Percentiles rank a stretch among this genome's conserved stretches.
phyloP scores from a whole-genome alignment of 768 basidiomycete genomes.

The Tephrocybe sp. region DNA sequence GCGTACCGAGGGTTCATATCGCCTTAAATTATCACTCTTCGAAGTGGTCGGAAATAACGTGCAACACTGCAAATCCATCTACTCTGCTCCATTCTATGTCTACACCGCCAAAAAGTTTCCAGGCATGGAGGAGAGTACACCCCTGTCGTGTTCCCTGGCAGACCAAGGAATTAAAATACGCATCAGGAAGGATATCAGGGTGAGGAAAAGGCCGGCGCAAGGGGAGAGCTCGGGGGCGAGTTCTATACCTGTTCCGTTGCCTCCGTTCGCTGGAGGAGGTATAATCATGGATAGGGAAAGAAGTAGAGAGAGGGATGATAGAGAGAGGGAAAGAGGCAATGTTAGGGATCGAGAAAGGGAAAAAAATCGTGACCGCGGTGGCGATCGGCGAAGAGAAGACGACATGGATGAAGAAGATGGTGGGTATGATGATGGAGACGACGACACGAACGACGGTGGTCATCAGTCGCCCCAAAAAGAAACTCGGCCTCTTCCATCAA shows the following conservation, averaged over 20 bases:
- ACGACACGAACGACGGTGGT: background rate
- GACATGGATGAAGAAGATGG: background rate
- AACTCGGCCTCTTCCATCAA: too few species aligned
- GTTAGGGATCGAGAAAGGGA: constrained; percentile 22
- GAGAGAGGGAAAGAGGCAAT: too few species aligned
- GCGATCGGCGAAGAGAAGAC: background rate
- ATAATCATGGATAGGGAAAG: background rate
- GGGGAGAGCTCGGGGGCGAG: constrained; percentile 39
- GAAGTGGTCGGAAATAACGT: constrained; percentile 91
- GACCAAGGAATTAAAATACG: constrained; percentile 96
- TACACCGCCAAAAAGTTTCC: constrained; percentile 97
- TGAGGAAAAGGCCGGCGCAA: constrained; percentile 66
- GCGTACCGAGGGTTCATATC: constrained; percentile 88
- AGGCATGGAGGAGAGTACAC: constrained; percentile 94
- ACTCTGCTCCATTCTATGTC: constrained; percentile 88
- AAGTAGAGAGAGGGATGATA: constrained; percentile 8
- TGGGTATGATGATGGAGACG: background rate
- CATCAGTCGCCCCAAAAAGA: too few species aligned
- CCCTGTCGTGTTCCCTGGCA: constrained; percentile 86
- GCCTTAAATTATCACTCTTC: constrained; percentile 70
- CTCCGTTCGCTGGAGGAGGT: constrained; percentile 17
- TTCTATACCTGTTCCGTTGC: constrained; percentile 30
- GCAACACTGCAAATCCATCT: constrained; percentile 87
- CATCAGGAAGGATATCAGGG: constrained; percentile 88
- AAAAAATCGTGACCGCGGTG: constrained; percentile 23